Base-by-base conservation (phyloP, 495 filamentous ascomycete genomes). In the Trypethelium eluteriae region DNA sequence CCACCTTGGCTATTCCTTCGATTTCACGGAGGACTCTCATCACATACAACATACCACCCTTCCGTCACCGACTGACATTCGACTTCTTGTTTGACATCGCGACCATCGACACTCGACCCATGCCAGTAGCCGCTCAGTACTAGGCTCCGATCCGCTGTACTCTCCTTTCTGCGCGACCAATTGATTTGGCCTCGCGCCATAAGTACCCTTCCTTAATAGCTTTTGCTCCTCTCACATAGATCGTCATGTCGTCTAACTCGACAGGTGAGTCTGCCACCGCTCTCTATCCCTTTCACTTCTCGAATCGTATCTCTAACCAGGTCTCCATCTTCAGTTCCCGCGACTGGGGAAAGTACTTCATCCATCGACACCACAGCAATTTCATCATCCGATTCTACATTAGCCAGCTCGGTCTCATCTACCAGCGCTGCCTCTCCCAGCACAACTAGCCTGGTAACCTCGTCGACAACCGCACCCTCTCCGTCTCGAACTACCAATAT, bases 401-500 rank as follows among this genome's bases (percentile, higher is more conserved):
- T 1, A 63, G 14, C 10, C 10, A 16, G 35, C 41, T 47, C 41
- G n/a, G 62, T 16, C n/a, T 34, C 38, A 41, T 39, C 62, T n/a
- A 41, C 59, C 25, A 62, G 16, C 32, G 6, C 34, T 41, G 5
- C 38, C 62, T 39, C 62, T 10, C 35, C 65, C 11, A 64, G 57
- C 59, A 62, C 68, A n/a, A 67, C 70, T n/a, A 57, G 59, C 18
- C 38, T 64, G 11, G 62, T 68, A 34, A 76, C 70, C 12, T 73
- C 74, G 4, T 62, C 64, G 25, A 57, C 69, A 16, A 68, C 71
- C 46, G 74, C 72, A 7, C 69, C 75, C 1, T 63, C 70, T 36
- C n/a, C 38, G 0, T 47, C 74, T n/a, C 75, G 72, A n/a, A 69
- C 71, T 11, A 75, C 75, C 25, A 38, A 71, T 46, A 32, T 76